Conservation (phyloP, 306 rosid species). For the Vigna angularis region DNA sequence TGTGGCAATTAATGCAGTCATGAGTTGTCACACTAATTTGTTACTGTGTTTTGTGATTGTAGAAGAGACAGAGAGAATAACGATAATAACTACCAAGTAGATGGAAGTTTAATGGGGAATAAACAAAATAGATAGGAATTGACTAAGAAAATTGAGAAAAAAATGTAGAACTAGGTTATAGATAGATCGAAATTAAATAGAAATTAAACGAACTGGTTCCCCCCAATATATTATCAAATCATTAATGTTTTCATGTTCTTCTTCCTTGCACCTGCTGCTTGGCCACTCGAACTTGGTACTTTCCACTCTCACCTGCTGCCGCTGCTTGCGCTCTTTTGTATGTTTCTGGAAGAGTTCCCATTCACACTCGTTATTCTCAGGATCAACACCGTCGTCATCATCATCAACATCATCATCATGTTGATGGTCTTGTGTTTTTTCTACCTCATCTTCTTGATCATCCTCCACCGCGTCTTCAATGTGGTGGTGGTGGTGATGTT, state of each 20-base stretch:
- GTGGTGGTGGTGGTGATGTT: conserved; percentile 1
- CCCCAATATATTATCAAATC: conserved; percentile 53
- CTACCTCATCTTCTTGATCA: neutral
- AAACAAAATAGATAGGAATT: conserved; percentile 1
- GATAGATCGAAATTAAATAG: conserved; percentile 1
- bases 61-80: conserved; percentile 39
- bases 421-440: no score
- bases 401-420: neutral
- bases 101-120: conserved; percentile 9
- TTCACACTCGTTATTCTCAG: neutral
- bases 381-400: neutral
- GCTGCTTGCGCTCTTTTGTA: neutral
- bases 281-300: conserved; percentile 47
- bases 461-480: neutral
- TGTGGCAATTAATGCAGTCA: neutral
- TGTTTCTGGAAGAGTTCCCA: neutral
- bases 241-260: conserved; percentile 53
- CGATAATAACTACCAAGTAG: conserved; percentile 63
- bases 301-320: conserved; percentile 38
- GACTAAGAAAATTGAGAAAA: conserved; percentile 8
- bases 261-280: conserved; percentile 66
- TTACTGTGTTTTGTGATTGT: neutral
- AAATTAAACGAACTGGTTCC: conserved; percentile 60
- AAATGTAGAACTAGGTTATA: conserved; percentile 4
- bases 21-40: neutral